These are phyloP conservation scores for Ophiocordyceps australis DNA, from an alignment of 2,329 filamentous ascomycete species.

Conservation along the genomic window DNA sequence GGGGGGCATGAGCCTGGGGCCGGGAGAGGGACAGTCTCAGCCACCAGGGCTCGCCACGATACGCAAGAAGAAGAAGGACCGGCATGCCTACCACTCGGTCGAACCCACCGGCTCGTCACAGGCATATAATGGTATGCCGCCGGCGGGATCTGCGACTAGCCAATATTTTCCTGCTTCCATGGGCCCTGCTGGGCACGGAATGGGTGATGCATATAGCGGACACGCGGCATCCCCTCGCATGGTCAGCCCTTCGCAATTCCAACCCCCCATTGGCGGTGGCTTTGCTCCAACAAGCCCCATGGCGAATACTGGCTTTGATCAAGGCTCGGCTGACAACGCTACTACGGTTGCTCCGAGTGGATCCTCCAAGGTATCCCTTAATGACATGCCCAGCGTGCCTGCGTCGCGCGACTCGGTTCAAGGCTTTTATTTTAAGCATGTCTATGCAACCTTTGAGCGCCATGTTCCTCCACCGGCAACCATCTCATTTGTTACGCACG, in stretches of 20 bases:
- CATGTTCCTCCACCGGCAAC: slow-evolving; percentile 80
- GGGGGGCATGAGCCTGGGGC: slow-evolving; percentile 53
- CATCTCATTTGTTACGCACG: slow-evolving; percentile 79
- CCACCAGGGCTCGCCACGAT: too few relatives aligned
- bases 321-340: slow-evolving; percentile 10
- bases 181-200: too few relatives aligned
- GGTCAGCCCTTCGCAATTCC: slow-evolving; percentile 34
- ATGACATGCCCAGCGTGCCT: slow-evolving; percentile 86
- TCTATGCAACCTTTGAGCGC: slow-evolving; percentile 91
- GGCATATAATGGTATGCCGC: slow-evolving; percentile 50
- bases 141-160: slow-evolving; percentile 28
- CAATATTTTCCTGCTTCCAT: slow-evolving; percentile 18
- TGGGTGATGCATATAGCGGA: slow-evolving; percentile 15
- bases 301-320: slow-evolving; percentile 8
- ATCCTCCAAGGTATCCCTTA: slow-evolving; percentile 53
- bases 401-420: slow-evolving; percentile 66
- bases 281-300: slow-evolving; percentile 10
- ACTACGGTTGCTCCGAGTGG: slow-evolving; percentile 15
- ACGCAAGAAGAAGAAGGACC: slow-evolving; percentile 79
- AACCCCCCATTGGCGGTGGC: slow-evolving; percentile 33
- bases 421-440: slow-evolving; percentile 67
- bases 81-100: slow-evolving; percentile 80
- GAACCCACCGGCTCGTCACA: slow-evolving; percentile 53
- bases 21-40: slow-evolving; percentile 17
- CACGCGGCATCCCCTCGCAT: slow-evolving; percentile 25